These are phyloP conservation scores for Tolypocladium nubicola DNA, from an alignment of 2,329 filamentous ascomycete genomes.

Conservation along the genomic window DNA sequence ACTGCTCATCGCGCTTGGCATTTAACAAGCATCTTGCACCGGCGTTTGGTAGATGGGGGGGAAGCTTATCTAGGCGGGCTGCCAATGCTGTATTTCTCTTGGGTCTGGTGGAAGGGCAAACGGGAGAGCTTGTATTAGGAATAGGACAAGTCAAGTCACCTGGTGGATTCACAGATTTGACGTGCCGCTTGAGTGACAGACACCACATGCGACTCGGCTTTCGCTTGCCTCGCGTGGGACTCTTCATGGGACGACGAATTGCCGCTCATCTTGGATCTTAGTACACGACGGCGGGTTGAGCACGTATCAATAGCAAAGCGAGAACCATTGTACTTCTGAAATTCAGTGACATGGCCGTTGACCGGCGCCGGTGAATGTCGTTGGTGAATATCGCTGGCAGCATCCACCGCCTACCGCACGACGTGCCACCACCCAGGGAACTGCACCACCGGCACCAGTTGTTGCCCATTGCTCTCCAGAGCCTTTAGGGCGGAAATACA, in stretches of 20 bases:
- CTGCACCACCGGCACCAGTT: not conserved
- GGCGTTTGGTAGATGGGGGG: constrained; percentile 1
- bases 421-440: not conserved
- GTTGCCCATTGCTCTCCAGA: not conserved
- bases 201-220: not conserved
- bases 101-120: not conserved
- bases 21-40: not conserved
- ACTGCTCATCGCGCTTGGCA: not conserved
- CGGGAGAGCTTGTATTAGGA: not conserved
- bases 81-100: not conserved
- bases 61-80: not conserved
- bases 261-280: not conserved
- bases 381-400: not conserved
- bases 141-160: not conserved
- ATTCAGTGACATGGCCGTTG: not conserved
- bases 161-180: not conserved
- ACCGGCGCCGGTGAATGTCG: too few species aligned
- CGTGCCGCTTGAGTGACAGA: not conserved
- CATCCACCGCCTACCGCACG: not conserved
- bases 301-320: not conserved
- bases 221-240: not conserved
- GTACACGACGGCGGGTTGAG: not conserved
- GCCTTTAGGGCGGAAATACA: not conserved
- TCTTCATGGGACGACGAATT: too few species aligned
- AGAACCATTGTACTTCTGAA: not conserved